A percentile compares a stretch with the other conserved stretches of the same genome.
Conservation (phyloP, 805 yeast species). For the Saccharomycopsis microspora region DNA sequence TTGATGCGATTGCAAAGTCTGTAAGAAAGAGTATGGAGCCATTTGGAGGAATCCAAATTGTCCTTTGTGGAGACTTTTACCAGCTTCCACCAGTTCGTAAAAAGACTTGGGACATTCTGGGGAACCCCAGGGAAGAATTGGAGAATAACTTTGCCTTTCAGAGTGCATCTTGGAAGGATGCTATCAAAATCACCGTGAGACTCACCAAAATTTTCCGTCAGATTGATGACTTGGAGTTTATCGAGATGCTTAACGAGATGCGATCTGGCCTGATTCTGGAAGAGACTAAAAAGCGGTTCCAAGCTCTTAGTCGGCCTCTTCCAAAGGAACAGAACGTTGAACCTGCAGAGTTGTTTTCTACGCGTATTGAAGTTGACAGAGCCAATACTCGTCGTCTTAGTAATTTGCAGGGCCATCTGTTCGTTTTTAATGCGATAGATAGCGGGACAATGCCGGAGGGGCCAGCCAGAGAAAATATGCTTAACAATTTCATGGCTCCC, state of each 20-base stretch:
- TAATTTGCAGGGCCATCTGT: conserved; percentile 32
- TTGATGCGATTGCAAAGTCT: conserved; percentile 46
- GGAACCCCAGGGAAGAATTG: conserved; percentile 12
- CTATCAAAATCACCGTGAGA: conserved; percentile 46
- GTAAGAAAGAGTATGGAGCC: conserved; percentile 38
- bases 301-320: conserved; percentile 39
- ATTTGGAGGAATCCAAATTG: conserved; percentile 72
- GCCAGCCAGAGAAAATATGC: conserved; percentile 19
- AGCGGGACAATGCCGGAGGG: conserved; percentile 12
- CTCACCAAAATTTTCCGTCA: conserved; percentile 64
- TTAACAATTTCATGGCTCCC: conserved; percentile 55
- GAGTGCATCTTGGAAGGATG: conserved; percentile 45
- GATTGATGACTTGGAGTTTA: conserved; percentile 57
- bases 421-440: conserved; percentile 40
- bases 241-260: conserved; percentile 66
- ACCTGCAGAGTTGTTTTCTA: conserved; percentile 68
- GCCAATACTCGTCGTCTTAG: conserved; percentile 46
- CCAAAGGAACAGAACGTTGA: conserved; percentile 43
- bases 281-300: conserved; percentile 38
- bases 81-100: conserved; percentile 67
- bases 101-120: conserved; percentile 19
- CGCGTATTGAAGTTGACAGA: conserved; percentile 57
- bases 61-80: conserved; percentile 73
- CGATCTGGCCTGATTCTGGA: conserved; percentile 48
- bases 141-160: conserved; percentile 49